Percentiles rank a stretch among this genome's conserved stretches.
Evolutionary conservation across 768 basidiomycete species (phyloP).

Genomic region (Termitomyces eurrhizus): DNA sequence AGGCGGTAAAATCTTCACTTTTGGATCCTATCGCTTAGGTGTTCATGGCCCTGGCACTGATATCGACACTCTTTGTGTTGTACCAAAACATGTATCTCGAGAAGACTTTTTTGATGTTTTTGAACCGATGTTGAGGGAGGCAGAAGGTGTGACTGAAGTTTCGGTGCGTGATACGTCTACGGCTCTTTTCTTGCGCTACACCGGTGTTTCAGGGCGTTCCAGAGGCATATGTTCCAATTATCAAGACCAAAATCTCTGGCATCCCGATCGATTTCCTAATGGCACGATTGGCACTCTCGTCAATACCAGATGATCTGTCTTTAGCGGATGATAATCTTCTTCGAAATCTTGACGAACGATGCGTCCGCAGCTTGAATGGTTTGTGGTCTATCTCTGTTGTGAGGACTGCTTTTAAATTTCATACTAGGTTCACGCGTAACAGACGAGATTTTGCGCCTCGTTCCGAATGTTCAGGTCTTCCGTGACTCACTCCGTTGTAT

Average conservation of each 20-base stretch:
- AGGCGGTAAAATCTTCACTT: slow-evolving; percentile 98
- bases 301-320: slow-evolving; percentile 89
- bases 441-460: slow-evolving; percentile 91
- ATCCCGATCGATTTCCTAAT: slow-evolving; percentile 94
- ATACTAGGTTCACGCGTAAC: slow-evolving; percentile 85
- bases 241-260: slow-evolving; percentile 87
- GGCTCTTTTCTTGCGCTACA: neutral
- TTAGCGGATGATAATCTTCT: slow-evolving; percentile 89
- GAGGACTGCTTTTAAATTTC: slow-evolving; percentile 1
- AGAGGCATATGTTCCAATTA: slow-evolving; percentile 94
- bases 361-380: slow-evolving; percentile 94
- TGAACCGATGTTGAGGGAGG: slow-evolving; percentile 79
- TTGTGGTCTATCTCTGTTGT: slow-evolving; percentile 10
- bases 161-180: slow-evolving; percentile 55
- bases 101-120: slow-evolving; percentile 96
- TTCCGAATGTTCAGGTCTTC: slow-evolving; percentile 92
- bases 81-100: slow-evolving; percentile 91
- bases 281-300: slow-evolving; percentile 81
- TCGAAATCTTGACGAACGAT: slow-evolving; percentile 90
- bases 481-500: slow-evolving; percentile 93
- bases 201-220: slow-evolving; percentile 73
- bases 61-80: slow-evolving; percentile 98
- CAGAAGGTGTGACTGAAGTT: slow-evolving; percentile 84
- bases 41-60: slow-evolving; percentile 95
- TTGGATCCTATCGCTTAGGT: slow-evolving; percentile 96